A percentile compares a stretch with the other conserved stretches of the same genome.
Conservation (phyloP, 1,284 basidiomycete genomes). For the Blastosporella zonata region DNA sequence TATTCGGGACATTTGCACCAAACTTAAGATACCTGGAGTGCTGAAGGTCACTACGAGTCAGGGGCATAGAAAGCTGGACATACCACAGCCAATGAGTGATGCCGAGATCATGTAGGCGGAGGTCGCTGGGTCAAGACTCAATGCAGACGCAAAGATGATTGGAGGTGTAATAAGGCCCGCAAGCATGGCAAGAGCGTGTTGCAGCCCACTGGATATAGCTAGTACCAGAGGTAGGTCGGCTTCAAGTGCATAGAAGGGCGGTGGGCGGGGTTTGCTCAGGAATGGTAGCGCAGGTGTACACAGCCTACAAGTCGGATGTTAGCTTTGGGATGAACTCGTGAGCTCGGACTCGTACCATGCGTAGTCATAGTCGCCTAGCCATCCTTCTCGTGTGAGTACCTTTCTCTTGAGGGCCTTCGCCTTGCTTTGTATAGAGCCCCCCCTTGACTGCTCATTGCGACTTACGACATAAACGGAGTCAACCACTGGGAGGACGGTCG, state of each 20-base stretch:
- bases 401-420: constrained; percentile 26
- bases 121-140: constrained; percentile 52
- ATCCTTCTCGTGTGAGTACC: constrained; percentile 52
- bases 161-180: constrained; percentile 76
- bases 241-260: constrained; percentile 75
- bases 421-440: not conserved
- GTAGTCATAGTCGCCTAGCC: constrained; percentile 80
- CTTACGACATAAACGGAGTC: not conserved
- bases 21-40: constrained; percentile 60
- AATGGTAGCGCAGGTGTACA: constrained; percentile 66
- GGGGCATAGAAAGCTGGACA: constrained; percentile 12
- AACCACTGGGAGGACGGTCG: constrained; percentile 4
- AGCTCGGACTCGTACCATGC: constrained; percentile 39
- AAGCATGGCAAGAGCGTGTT: constrained; percentile 81
- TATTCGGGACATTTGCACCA: constrained; percentile 73
- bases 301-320: constrained; percentile 36
- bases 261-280: constrained; percentile 35
- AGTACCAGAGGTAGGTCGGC: constrained; percentile 67
- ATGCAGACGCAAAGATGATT: constrained; percentile 72
- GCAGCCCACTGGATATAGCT: constrained; percentile 67
- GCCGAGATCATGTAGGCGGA: constrained; percentile 83
- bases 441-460: not conserved
- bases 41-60: constrained; percentile 2
- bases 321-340: not conserved
- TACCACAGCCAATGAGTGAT: constrained; percentile 75